phyloP scores from a whole-genome alignment of 1,139 yeast species.

The Hyphopichia fennica region DNA sequence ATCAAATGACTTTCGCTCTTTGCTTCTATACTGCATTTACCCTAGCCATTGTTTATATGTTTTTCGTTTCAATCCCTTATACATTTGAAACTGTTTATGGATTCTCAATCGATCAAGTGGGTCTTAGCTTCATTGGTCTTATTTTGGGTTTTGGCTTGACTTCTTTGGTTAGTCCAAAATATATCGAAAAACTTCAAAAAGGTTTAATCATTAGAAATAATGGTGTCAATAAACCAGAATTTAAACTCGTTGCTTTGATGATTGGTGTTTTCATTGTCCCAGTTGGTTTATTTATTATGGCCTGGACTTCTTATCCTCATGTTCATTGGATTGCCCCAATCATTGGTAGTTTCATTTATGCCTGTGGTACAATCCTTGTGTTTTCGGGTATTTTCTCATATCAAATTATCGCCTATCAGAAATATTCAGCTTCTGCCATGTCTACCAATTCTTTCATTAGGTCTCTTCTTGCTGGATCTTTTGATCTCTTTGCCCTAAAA shows the following conservation, averaged over 20 bases:
- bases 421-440: slow-evolving; percentile 43
- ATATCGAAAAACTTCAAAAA: slow-evolving; percentile 22
- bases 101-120: slow-evolving; percentile 37
- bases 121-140: slow-evolving; percentile 55
- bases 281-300: slow-evolving; percentile 38
- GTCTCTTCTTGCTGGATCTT: slow-evolving; percentile 35
- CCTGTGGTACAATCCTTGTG: slow-evolving; percentile 38
- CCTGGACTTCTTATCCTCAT: slow-evolving; percentile 38
- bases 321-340: slow-evolving; percentile 45
- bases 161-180: slow-evolving; percentile 20
- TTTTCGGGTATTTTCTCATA: slow-evolving; percentile 41
- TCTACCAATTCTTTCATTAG: slow-evolving; percentile 42
- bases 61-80: slow-evolving; percentile 64
- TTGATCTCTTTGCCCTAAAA: slow-evolving; percentile 11
- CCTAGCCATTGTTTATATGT: slow-evolving; percentile 59
- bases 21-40: slow-evolving; percentile 64
- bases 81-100: slow-evolving; percentile 49
- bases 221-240: slow-evolving; percentile 38
- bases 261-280: slow-evolving; percentile 38
- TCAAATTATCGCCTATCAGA: slow-evolving; percentile 40
- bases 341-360: slow-evolving; percentile 37
- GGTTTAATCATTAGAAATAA: slow-evolving; percentile 24
- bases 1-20: slow-evolving; percentile 61
- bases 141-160: slow-evolving; percentile 45
- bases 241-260: slow-evolving; percentile 35